A percentile compares a stretch with the other conserved stretches of the same genome.
Evolutionary conservation across 768 basidiomycete genomes (phyloP).

Genomic region (Tylopilus sp.): DNA sequence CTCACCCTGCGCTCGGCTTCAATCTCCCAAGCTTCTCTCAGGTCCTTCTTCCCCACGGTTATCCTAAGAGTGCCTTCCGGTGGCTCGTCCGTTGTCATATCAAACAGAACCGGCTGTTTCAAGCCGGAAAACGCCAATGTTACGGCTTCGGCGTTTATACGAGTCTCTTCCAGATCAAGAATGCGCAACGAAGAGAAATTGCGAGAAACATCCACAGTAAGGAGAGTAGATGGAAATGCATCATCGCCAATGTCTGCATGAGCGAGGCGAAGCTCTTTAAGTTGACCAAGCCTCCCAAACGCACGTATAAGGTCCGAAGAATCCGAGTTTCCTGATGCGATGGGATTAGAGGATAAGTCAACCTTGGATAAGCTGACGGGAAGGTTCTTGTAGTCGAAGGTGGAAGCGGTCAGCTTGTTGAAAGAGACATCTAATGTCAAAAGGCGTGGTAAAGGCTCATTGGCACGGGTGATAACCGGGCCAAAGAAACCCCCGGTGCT

Average conservation of each 20-base stretch:
- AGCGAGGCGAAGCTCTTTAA: constrained; percentile 58
- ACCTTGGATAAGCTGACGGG: constrained; percentile 56
- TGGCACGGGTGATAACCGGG: constrained; percentile 58
- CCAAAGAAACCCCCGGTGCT: constrained; percentile 59
- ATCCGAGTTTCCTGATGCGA: constrained; percentile 38
- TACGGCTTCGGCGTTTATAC: constrained; percentile 46
- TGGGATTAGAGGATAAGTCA: constrained; percentile 65
- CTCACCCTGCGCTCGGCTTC: constrained; percentile 59
- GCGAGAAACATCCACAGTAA: constrained; percentile 13
- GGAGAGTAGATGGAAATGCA: constrained; percentile 42
- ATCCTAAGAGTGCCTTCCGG: constrained; percentile 51
- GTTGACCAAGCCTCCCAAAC: constrained; percentile 43
- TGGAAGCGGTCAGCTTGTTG: constrained; percentile 56
- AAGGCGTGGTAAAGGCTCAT: constrained; percentile 63
- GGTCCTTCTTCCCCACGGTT: constrained; percentile 63
- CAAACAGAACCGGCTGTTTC: constrained; percentile 51
- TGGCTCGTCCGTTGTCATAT: constrained; percentile 52
- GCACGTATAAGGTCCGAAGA: constrained; percentile 38
- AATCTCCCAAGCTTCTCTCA: constrained; percentile 78
- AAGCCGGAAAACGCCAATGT: constrained; percentile 44
- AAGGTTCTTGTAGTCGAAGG: constrained; percentile 50
- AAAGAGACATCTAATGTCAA: constrained; percentile 59
- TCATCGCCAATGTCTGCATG: constrained; percentile 59
- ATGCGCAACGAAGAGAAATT: constrained; percentile 51
- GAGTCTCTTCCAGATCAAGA: constrained; percentile 67